Conservation (phyloP, 495 filamentous ascomycete species). For the Podospora fimiseda region DNA sequence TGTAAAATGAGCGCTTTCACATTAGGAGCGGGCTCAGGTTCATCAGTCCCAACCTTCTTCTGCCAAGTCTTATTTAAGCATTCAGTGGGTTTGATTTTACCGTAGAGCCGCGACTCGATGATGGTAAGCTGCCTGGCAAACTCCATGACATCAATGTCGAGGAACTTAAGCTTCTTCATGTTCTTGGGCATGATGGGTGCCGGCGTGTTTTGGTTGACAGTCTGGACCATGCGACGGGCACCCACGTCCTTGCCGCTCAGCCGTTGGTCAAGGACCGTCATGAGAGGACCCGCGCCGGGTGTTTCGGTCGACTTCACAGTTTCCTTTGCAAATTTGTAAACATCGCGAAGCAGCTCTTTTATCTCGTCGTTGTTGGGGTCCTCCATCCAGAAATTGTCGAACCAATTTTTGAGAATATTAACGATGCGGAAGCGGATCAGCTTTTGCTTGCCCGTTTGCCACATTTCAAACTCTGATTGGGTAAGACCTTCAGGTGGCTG, state of each 20-base stretch:
- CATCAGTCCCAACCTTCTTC: slow-evolving; percentile 76
- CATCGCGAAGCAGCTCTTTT: slow-evolving; percentile 76
- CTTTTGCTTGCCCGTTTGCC: slow-evolving; percentile 92
- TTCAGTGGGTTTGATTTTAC: slow-evolving; percentile 90
- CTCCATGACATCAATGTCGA: slow-evolving; percentile 92
- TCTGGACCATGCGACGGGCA: slow-evolving; percentile 80
- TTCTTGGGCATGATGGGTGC: slow-evolving; percentile 93
- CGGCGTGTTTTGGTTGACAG: slow-evolving; percentile 69
- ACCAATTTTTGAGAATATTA: slow-evolving; percentile 97
- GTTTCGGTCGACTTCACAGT: slow-evolving; percentile 89
- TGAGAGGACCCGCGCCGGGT: slow-evolving; percentile 71
- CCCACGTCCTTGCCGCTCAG: slow-evolving; percentile 79
- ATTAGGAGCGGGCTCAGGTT: slow-evolving; percentile 85
- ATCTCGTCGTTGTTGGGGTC: slow-evolving; percentile 76
- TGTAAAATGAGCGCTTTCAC: slow-evolving; percentile 95
- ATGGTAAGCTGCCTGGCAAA: slow-evolving; percentile 96
- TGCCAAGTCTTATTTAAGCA: slow-evolving; percentile 98
- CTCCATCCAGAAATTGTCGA: slow-evolving; percentile 99
- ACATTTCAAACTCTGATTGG: slow-evolving; percentile 70
- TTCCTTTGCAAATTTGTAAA: slow-evolving; percentile 85
- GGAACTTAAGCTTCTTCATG: slow-evolving; percentile 98
- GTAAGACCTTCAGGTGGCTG: slow-evolving; percentile 84
- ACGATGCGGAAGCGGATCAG: slow-evolving; percentile 92
- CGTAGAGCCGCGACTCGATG: slow-evolving; percentile 90
- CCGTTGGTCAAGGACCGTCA: slow-evolving; percentile 80